Conservation (phyloP, 2,329 filamentous ascomycete genomes). For the Triangularia verruculosa region DNA sequence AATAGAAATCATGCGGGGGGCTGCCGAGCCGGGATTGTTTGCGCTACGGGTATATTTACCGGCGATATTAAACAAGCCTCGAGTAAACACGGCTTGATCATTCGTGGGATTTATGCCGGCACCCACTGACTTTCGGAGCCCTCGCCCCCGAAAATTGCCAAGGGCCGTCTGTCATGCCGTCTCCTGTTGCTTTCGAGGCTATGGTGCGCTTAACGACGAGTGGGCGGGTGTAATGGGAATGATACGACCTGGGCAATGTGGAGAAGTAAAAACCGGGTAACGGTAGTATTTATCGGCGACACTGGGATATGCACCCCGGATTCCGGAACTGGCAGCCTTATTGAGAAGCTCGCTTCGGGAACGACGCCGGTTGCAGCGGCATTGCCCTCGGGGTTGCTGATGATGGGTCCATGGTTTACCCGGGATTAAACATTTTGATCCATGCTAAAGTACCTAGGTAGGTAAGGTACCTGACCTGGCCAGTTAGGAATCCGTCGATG, state of each 20-base stretch:
- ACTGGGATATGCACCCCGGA: not conserved
- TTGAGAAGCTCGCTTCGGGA: not conserved
- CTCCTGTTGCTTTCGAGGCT: not conserved
- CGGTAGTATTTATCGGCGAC: not conserved
- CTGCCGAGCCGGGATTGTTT: not conserved
- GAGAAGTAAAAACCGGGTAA: not conserved
- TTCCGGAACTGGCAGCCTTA: not conserved
- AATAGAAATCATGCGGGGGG: not conserved
- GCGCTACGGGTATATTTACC: not conserved
- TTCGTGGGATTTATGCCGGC: not conserved
- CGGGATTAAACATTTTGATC: too few relatives aligned
- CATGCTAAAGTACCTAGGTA: too few relatives aligned
- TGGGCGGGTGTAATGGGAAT: not conserved
- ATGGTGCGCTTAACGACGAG: not conserved
- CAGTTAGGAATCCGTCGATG: too few relatives aligned
- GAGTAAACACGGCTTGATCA: not conserved
- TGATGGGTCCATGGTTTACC: too few relatives aligned
- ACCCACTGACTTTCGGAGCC: not conserved
- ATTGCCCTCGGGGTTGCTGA: not conserved
- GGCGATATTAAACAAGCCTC: not conserved
- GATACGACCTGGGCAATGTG: not conserved
- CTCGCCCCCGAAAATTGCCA: not conserved
- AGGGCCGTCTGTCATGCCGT: not conserved
- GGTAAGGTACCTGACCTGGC: too few relatives aligned
- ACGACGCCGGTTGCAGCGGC: not conserved